Evolutionary conservation across 768 basidiomycete genomes (phyloP).

Genomic region (Termitomyces sp.): DNA sequence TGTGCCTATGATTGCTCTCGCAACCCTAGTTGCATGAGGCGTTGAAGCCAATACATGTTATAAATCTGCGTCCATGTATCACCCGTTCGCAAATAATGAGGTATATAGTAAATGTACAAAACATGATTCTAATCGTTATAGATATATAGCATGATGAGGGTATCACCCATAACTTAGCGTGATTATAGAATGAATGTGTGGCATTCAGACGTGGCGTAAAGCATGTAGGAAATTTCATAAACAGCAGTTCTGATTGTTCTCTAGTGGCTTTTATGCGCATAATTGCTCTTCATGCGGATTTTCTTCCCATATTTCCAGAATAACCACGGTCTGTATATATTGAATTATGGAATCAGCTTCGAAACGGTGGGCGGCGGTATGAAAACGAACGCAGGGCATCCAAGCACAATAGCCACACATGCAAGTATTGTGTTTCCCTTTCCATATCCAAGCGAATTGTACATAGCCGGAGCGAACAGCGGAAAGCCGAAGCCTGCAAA

Average conservation of each 20-base stretch:
- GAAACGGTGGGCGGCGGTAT: neutral
- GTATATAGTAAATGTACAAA: neutral
- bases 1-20: too few relatives aligned
- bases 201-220: neutral
- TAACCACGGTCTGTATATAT: slow-evolving; percentile 27
- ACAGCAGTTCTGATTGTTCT: neutral
- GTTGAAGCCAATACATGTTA: neutral
- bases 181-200: neutral
- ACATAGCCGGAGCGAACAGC: slow-evolving; percentile 74
- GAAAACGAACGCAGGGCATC: slow-evolving; percentile 52
- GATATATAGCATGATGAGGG: neutral
- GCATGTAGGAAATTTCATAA: neutral
- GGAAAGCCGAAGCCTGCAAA: slow-evolving; percentile 75
- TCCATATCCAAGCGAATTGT: slow-evolving; percentile 60
- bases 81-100: neutral
- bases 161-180: neutral
- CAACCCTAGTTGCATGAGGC: too few relatives aligned
- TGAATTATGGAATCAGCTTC: neutral
- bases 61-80: neutral
- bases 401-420: slow-evolving; percentile 50
- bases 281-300: slow-evolving; percentile 48
- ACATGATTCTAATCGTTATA: neutral
- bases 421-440: slow-evolving; percentile 69
- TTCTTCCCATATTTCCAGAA: slow-evolving; percentile 34
- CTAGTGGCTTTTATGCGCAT: slow-evolving; percentile 26